These are phyloP conservation scores for Apiotrichum sp. DNA, from an alignment of 1,284 basidiomycete genomes.

Conservation along the genomic window DNA sequence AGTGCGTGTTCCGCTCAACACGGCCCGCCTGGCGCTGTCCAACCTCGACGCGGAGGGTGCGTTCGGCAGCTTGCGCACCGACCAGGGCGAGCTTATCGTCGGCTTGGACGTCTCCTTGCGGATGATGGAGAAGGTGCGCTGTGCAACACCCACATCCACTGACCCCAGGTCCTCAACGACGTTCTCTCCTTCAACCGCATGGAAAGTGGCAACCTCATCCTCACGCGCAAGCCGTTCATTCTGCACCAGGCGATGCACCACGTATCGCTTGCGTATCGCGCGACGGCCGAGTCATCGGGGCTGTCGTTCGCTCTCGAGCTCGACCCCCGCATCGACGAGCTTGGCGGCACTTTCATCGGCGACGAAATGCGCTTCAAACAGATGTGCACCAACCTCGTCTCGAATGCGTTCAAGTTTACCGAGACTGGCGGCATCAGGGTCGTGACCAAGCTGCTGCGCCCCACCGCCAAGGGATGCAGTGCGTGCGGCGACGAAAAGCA, in stretches of 20 bases:
- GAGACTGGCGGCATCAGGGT: conserved; percentile 53
- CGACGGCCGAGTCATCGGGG: conserved; percentile 68
- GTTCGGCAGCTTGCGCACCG: conserved; percentile 30
- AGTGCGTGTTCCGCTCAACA: conserved; percentile 84
- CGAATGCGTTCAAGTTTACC: conserved; percentile 60
- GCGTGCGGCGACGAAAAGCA: no score
- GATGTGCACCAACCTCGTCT: conserved; percentile 54
- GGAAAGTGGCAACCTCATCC: conserved; percentile 44
- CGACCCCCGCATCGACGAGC: conserved; percentile 66
- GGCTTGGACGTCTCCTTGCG: conserved; percentile 67
- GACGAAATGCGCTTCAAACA: conserved; percentile 64
- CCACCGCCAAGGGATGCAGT: no score
- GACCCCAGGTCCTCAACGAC: conserved; percentile 60
- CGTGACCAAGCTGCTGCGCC: conserved; percentile 37
- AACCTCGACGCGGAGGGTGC: conserved; percentile 67
- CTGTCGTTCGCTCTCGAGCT: conserved; percentile 57
- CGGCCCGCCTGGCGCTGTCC: conserved; percentile 77
- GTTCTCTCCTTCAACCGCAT: conserved; percentile 55
- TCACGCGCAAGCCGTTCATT: conserved; percentile 60
- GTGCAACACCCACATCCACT: no score
- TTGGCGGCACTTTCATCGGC: conserved; percentile 51
- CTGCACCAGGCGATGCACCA: conserved; percentile 80
- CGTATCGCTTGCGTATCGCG: conserved; percentile 65
- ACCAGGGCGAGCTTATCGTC: conserved; percentile 42
- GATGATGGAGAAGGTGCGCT: conserved; percentile 55